Percentiles rank a stretch among this genome's conserved stretches.
These are phyloP conservation scores for Boletus reticuloceps DNA, from an alignment of 768 basidiomycete species.

Conservation along the genomic window DNA sequence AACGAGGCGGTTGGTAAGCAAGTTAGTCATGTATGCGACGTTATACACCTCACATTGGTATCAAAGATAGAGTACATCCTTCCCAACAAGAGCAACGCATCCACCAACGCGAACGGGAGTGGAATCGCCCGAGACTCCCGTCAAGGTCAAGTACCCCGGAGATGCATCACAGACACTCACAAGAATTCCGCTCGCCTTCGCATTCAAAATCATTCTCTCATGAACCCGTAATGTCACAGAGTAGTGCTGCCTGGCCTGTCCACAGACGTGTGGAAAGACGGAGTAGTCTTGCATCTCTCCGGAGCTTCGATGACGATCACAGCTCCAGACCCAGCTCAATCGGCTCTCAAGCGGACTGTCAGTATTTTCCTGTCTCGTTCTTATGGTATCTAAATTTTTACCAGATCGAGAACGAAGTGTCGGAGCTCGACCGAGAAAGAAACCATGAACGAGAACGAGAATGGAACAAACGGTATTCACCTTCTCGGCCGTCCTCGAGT, in stretches of 20 bases:
- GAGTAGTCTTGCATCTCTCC: slow-evolving; percentile 41
- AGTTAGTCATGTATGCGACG: slow-evolving; percentile 3
- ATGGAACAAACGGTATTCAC: slow-evolving; percentile 50
- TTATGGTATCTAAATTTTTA: not conserved
- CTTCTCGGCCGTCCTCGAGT: slow-evolving; percentile 44
- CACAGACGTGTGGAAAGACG: slow-evolving; percentile 22
- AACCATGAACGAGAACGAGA: slow-evolving; percentile 49
- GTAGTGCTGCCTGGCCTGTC: slow-evolving; percentile 2
- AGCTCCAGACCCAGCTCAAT: slow-evolving; percentile 45
- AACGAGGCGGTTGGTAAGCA: slow-evolving; percentile 20
- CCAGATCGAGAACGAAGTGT: slow-evolving; percentile 46
- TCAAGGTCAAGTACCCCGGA: slow-evolving; percentile 26
- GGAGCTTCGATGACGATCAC: slow-evolving; percentile 39
- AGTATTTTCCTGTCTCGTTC: slow-evolving; percentile 21
- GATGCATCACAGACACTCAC: slow-evolving; percentile 23
- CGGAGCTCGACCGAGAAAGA: slow-evolving; percentile 43
- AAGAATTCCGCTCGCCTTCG: slow-evolving; percentile 27
- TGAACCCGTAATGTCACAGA: slow-evolving; percentile 11
- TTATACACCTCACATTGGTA: not conserved
- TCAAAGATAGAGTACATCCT: slow-evolving; percentile 29
- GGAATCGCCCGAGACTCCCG: slow-evolving; percentile 40
- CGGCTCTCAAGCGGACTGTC: slow-evolving; percentile 53
- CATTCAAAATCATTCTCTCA: slow-evolving; percentile 20
- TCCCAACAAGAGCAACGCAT: slow-evolving; percentile 29
- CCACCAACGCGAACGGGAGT: slow-evolving; percentile 46